Percentiles rank a stretch among this genome's conserved stretches.
Evolutionary conservation across 441 rosid genomes (phyloP).

Genomic region (Arabidopsis lyrata): DNA sequence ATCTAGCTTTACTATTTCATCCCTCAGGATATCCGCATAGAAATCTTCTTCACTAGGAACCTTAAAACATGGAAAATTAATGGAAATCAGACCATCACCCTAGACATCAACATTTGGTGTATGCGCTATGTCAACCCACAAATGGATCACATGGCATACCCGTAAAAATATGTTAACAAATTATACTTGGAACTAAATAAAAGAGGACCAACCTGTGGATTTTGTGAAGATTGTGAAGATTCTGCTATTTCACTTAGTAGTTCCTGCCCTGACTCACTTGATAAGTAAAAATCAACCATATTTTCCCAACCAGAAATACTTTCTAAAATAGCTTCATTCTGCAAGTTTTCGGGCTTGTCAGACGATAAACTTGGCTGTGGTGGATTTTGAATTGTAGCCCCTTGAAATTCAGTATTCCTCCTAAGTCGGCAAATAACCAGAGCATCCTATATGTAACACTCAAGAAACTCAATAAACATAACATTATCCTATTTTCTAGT

Average conservation of each 20-base stretch:
- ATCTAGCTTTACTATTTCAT: slow-evolving; percentile 77
- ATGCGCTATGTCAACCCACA: not conserved
- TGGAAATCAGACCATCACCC: slow-evolving; percentile 6
- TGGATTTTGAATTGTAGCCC: slow-evolving; percentile 17
- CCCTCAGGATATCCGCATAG: slow-evolving; percentile 75
- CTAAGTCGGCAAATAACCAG: slow-evolving; percentile 78
- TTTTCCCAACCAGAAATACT: slow-evolving; percentile 48
- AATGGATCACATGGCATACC: not conserved
- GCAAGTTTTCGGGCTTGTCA: slow-evolving; percentile 28
- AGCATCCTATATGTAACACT: slow-evolving; percentile 57
- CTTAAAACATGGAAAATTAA: slow-evolving; percentile 43
- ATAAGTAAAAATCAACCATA: slow-evolving; percentile 51
- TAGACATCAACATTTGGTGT: slow-evolving; percentile 21
- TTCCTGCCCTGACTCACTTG: slow-evolving; percentile 62
- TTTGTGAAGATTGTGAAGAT: slow-evolving; percentile 53
- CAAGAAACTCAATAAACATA: slow-evolving; percentile 36
- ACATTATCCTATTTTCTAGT: slow-evolving; percentile 30
- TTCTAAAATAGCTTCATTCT: slow-evolving; percentile 37
- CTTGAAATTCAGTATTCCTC: slow-evolving; percentile 59
- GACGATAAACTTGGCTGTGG: slow-evolving; percentile 15
- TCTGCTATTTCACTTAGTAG: slow-evolving; percentile 49
- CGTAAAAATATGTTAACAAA: not conserved
- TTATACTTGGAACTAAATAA: not conserved
- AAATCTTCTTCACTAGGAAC: slow-evolving; percentile 55
- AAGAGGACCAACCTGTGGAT: slow-evolving; percentile 48